Percentiles rank a stretch among this genome's conserved stretches.
Evolutionary conservation across 2,329 filamentous ascomycete genomes (phyloP).

Genomic region (Pyricularia sp.): DNA sequence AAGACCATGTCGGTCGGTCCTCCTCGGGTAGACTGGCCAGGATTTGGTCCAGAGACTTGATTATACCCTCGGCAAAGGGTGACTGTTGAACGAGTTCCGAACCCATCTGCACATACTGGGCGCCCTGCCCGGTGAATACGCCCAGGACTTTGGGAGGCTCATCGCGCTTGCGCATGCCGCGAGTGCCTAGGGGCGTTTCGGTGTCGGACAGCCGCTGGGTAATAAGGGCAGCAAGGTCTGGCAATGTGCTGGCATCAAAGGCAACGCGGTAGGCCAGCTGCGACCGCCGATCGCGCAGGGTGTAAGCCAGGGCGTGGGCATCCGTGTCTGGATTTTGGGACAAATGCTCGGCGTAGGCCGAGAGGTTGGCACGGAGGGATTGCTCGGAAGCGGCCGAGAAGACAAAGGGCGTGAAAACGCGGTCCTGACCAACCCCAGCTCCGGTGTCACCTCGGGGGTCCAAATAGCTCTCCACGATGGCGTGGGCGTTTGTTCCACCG

Average conservation of each 20-base stretch:
- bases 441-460: slow-evolving; percentile 12
- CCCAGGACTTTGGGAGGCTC: slow-evolving; percentile 19
- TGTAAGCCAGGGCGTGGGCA: neutral
- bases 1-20: slow-evolving; percentile 17
- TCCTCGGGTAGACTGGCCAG: neutral
- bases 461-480: slow-evolving; percentile 10
- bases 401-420: neutral
- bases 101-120: slow-evolving; percentile 30
- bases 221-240: neutral
- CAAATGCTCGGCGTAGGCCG: neutral
- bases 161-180: neutral
- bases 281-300: neutral
- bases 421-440: slow-evolving; percentile 20
- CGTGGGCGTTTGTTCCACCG: slow-evolving; percentile 16
- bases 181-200: neutral
- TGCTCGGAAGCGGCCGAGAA: neutral
- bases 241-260: neutral
- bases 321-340: neutral
- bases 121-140: slow-evolving; percentile 25
- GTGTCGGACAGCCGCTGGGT: neutral
- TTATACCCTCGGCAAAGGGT: slow-evolving; percentile 19
- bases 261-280: neutral
- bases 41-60: slow-evolving; percentile 16
- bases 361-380: neutral
- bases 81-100: slow-evolving; percentile 20